Evolutionary conservation across 108 stramenopile species (phyloP).

Genomic region (Schizochytrium sp.): DNA sequence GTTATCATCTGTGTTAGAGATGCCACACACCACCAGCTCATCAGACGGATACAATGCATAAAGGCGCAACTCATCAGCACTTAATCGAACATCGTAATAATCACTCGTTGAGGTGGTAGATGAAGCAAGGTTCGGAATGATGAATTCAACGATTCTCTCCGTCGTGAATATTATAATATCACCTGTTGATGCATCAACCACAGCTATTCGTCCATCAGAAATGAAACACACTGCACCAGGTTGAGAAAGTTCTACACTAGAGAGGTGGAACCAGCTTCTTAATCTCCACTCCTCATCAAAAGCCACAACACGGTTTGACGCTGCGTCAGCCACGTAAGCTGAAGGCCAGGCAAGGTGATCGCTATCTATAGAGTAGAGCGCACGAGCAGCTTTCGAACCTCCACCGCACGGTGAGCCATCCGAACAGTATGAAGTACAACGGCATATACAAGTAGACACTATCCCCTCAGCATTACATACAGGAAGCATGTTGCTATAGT

Average conservation of each 20-base stretch:
- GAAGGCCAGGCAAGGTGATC: neutral
- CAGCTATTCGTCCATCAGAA: slow-evolving; percentile 13
- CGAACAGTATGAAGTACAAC: neutral
- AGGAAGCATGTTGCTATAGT: too few relatives aligned
- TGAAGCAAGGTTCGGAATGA: neutral
- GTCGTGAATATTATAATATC: neutral
- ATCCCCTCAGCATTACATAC: neutral
- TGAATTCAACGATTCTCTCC: neutral
- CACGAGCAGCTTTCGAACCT: neutral
- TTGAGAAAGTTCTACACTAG: neutral
- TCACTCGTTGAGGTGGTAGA: neutral
- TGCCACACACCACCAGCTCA: neutral
- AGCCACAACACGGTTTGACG: neutral
- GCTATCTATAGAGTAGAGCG: neutral
- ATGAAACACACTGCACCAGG: neutral
- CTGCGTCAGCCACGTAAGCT: neutral
- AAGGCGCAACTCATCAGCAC: neutral
- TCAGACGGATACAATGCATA: neutral
- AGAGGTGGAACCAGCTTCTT: neutral
- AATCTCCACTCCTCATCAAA: neutral
- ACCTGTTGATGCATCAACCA: neutral
- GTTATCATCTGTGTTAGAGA: neutral
- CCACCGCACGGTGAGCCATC: slow-evolving; percentile 28
- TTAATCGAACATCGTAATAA: neutral
- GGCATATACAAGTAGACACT: neutral